Conservation (phyloP, 352 stramenopile genomes). For the Pythium guiyangense region DNA sequence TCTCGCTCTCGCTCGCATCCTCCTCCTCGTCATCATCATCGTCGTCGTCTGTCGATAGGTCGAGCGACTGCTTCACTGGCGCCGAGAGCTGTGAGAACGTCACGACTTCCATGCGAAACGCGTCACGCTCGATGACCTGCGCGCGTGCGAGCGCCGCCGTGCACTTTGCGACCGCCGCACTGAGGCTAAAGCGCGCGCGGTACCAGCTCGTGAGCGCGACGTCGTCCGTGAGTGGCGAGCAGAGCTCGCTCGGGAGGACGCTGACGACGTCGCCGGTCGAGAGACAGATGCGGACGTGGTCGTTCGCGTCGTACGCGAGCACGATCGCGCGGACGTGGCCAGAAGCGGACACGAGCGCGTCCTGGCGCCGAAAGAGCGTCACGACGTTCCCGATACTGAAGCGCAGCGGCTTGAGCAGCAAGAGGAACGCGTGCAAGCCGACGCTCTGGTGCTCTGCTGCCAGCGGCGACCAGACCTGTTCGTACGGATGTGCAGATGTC, state of each 20-base stretch:
- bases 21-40: constrained; percentile 3
- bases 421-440: constrained; percentile 50
- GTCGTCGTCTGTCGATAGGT: constrained; percentile 8
- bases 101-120: constrained; percentile 59
- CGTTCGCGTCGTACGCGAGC: constrained; percentile 31
- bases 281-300: constrained; percentile 49
- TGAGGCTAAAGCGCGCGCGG: constrained; percentile 67
- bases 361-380: constrained; percentile 34
- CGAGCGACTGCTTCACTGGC: constrained; percentile 10
- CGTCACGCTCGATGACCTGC: constrained; percentile 53
- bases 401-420: constrained; percentile 47
- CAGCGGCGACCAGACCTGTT: constrained; percentile 69
- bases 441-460: constrained; percentile 35
- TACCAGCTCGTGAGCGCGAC: constrained; percentile 66
- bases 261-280: constrained; percentile 45
- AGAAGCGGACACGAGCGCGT: constrained; percentile 12
- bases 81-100: constrained; percentile 35
- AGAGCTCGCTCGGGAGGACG: constrained; percentile 54
- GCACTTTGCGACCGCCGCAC: constrained; percentile 46
- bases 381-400: constrained; percentile 72
- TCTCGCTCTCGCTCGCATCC: not conserved
- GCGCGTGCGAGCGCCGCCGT: constrained; percentile 35
- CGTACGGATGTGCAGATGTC: not conserved
- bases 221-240: constrained; percentile 66
- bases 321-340: constrained; percentile 68